Evolutionary conservation across 495 filamentous ascomycete genomes (phyloP).

Genomic region (Xylaria grammica): DNA sequence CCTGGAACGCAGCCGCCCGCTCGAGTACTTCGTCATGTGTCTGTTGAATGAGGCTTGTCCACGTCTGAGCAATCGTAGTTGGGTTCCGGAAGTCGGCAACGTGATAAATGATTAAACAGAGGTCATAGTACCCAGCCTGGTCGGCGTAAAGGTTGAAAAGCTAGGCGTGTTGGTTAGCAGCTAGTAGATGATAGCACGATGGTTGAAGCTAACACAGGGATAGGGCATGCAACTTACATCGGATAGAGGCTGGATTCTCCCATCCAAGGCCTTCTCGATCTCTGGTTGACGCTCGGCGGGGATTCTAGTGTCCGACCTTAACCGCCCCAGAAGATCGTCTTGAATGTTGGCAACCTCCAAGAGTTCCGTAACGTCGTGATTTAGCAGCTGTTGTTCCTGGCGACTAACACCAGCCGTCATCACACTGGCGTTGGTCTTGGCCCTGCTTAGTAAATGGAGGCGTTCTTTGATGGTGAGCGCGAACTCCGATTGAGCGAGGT

Average conservation of each 20-base stretch:
- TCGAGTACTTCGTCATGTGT: conserved; percentile 69
- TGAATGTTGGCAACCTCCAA: conserved; percentile 95
- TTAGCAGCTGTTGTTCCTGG: conserved; percentile 75
- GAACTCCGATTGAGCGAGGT: conserved; percentile 83
- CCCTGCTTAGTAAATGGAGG: conserved; percentile 86
- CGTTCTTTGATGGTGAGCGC: conserved; percentile 73
- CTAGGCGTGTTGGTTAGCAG: conserved; percentile 57
- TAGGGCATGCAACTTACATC: conserved; percentile 60
- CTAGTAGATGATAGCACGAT: conserved; percentile 14
- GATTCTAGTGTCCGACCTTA: conserved; percentile 75
- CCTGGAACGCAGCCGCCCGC: conserved; percentile 43
- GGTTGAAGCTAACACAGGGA: background rate
- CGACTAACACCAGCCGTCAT: conserved; percentile 72
- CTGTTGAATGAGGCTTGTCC: conserved; percentile 78
- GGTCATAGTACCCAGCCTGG: conserved; percentile 85
- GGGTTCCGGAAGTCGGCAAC: conserved; percentile 85
- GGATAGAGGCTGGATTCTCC: conserved; percentile 71
- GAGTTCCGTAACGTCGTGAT: conserved; percentile 81
- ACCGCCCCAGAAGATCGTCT: conserved; percentile 82
- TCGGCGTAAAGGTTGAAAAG: conserved; percentile 92
- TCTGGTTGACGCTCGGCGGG: conserved; percentile 59
- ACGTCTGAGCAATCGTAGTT: conserved; percentile 79
- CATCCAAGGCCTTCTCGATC: conserved; percentile 71
- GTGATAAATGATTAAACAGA: conserved; percentile 89
- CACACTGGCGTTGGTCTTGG: conserved; percentile 84